Percentiles rank a stretch among this genome's conserved stretches.
Conservation (phyloP, 148 eudicot species). For the Rhododendron ferrugineum region DNA sequence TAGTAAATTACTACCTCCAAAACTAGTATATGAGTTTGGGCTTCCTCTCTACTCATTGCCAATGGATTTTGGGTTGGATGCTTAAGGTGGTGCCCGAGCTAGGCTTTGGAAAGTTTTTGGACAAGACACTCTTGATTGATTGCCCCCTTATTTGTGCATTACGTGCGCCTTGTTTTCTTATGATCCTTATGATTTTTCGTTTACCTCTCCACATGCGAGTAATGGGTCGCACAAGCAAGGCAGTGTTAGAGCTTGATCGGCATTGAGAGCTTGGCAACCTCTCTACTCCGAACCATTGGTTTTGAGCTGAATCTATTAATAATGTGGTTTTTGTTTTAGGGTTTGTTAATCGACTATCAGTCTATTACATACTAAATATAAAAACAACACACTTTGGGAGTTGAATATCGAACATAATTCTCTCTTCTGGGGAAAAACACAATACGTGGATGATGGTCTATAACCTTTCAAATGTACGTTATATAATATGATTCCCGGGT, state of each 20-base stretch:
- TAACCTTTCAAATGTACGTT: background rate
- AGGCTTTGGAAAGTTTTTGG: background rate
- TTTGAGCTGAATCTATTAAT: background rate
- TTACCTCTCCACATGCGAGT: background rate
- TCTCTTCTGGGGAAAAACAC: background rate
- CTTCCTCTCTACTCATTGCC: background rate
- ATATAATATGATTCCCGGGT: background rate
- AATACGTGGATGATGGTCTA: background rate
- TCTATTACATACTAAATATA: background rate
- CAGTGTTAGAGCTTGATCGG: background rate
- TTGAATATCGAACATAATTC: background rate
- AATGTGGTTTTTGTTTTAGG: background rate
- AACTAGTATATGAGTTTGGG: background rate
- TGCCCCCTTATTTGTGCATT: background rate
- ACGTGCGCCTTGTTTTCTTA: background rate
- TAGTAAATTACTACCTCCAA: background rate
- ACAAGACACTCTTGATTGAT: background rate
- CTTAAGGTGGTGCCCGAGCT: background rate
- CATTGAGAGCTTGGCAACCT: background rate
- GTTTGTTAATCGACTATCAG: background rate
- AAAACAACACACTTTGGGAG: background rate
- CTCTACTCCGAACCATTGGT: background rate
- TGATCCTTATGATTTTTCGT: background rate
- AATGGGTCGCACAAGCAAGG: background rate
- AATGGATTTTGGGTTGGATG: background rate